A percentile compares a stretch with the other conserved stretches of the same genome.
These are phyloP conservation scores for Orobanche coerulescens DNA, from an alignment of 257 asterid species.

Conservation along the genomic window DNA sequence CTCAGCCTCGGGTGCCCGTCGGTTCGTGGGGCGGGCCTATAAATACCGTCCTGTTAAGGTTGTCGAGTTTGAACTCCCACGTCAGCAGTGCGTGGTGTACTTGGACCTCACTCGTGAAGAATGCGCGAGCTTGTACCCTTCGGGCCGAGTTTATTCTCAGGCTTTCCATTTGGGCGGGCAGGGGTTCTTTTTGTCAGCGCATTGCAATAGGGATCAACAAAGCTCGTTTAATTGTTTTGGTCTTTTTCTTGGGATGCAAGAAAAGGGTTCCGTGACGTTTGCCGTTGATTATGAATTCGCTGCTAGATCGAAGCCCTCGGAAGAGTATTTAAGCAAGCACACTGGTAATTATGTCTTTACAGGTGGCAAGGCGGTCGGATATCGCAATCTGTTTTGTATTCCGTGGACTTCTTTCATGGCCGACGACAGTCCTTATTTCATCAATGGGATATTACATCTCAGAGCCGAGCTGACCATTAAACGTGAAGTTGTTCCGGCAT, in stretches of 20 bases:
- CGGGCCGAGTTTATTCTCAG: conserved; percentile 83
- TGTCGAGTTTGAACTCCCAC: conserved; percentile 73
- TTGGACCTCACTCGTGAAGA: conserved; percentile 81
- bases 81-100: conserved; percentile 81
- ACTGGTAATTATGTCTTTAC: conserved; percentile 82
- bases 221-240: conserved; percentile 82
- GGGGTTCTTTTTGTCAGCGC: conserved; percentile 87
- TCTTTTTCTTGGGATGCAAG: conserved; percentile 90
- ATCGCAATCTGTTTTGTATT: conserved; percentile 65
- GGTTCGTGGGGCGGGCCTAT: conserved; percentile 75
- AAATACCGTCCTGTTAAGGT: conserved; percentile 82
- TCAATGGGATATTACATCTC: conserved; percentile 62
- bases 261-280: conserved; percentile 72
- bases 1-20: conserved; percentile 41
- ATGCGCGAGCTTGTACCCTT: conserved; percentile 57
- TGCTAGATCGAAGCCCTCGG: conserved; percentile 71
- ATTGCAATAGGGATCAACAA: conserved; percentile 94
- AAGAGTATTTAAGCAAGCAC: conserved; percentile 68
- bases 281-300: conserved; percentile 87
- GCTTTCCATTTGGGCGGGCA: conserved; percentile 94
- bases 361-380: conserved; percentile 90
- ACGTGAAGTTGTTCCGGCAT: conserved; percentile 16
- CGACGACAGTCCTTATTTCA: conserved; percentile 67
- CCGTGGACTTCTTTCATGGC: conserved; percentile 81
- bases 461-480: conserved; percentile 86